phyloP scores from a whole-genome alignment of 345 rosid species.

The Heritiera littoralis region DNA sequence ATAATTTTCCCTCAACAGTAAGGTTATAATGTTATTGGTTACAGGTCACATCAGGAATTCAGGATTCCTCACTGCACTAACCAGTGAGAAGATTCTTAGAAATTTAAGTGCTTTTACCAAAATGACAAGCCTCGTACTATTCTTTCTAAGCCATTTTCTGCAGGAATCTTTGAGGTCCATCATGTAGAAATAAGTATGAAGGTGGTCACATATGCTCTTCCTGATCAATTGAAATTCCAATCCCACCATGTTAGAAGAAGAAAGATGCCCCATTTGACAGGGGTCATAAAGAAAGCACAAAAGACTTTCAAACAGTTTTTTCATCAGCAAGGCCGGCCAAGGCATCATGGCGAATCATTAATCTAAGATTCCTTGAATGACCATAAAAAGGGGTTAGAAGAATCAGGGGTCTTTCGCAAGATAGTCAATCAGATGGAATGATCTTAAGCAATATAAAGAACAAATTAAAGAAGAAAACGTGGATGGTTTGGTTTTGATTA shows the following conservation, averaged over 20 bases:
- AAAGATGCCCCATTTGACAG: constrained; percentile 11
- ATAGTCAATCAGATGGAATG: not conserved
- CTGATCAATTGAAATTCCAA: constrained; percentile 8
- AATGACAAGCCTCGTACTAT: not conserved
- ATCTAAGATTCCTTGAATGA: constrained; percentile 24
- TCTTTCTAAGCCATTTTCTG: not conserved
- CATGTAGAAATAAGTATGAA: not conserved
- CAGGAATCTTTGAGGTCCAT: constrained; percentile 25
- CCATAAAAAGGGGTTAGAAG: not conserved
- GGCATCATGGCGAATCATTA: constrained; percentile 19
- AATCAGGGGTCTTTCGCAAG: not conserved
- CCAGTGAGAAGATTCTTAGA: constrained; percentile 21
- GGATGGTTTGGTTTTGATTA: not conserved
- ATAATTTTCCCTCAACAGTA: constrained; percentile 6
- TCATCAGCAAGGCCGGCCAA: constrained; percentile 5
- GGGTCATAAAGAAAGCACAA: constrained; percentile 10
- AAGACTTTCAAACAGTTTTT: not conserved
- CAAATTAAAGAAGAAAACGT: not conserved
- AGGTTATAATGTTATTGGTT: constrained; percentile 12
- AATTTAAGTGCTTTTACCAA: constrained; percentile 21
- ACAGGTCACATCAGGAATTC: constrained; percentile 26
- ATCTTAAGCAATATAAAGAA: constrained; percentile 3
- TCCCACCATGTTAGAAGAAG: constrained; percentile 24
- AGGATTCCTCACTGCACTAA: constrained; percentile 4
- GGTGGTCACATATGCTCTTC: not conserved